A percentile compares a stretch with the other conserved stretches of the same genome.
Conservation (phyloP, 495 filamentous ascomycete species). For the Sordaria brevicollis region DNA sequence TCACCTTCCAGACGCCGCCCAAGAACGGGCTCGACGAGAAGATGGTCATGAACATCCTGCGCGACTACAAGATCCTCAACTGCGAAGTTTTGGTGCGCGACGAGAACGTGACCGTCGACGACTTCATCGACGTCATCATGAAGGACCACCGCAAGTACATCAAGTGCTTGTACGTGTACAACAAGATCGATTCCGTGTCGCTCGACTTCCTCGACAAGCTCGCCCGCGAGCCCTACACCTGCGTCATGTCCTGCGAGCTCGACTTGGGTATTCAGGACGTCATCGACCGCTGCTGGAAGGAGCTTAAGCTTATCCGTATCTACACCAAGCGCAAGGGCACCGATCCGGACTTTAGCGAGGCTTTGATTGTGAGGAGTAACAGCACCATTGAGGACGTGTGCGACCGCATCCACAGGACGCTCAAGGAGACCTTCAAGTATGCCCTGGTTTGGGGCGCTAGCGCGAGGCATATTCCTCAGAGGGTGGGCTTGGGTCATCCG, state of each 20-base stretch:
- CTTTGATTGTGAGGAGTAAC: constrained; percentile 80
- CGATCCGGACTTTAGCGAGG: constrained; percentile 86
- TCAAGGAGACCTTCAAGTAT: constrained; percentile 99
- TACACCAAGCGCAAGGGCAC: constrained; percentile 96
- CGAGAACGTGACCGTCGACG: constrained; percentile 91
- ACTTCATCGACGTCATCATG: constrained; percentile 98
- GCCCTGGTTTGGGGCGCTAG: constrained; percentile 96
- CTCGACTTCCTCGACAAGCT: constrained; percentile 87
- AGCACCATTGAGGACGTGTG: constrained; percentile 95
- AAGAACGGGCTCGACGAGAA: constrained; percentile 83
- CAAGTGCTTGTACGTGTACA: constrained; percentile 93
- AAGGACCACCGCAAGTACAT: constrained; percentile 98
- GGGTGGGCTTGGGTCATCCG: constrained; percentile 77
- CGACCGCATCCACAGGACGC: constrained; percentile 83
- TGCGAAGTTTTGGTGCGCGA: constrained; percentile 93
- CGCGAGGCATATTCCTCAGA: constrained; percentile 87
- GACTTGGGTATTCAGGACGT: constrained; percentile 96
- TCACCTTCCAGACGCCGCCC: constrained; percentile 83
- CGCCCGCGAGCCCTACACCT: constrained; percentile 85
- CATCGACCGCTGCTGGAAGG: constrained; percentile 91
- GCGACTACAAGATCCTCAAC: constrained; percentile 98
- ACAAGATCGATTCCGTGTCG: constrained; percentile 97
- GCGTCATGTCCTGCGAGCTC: constrained; percentile 96
- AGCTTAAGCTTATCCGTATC: constrained; percentile 78
- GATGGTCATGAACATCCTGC: constrained; percentile 91